These are phyloP conservation scores for Tetrapisispora taiwanensis DNA, from an alignment of 805 yeast species.

Conservation along the genomic window DNA sequence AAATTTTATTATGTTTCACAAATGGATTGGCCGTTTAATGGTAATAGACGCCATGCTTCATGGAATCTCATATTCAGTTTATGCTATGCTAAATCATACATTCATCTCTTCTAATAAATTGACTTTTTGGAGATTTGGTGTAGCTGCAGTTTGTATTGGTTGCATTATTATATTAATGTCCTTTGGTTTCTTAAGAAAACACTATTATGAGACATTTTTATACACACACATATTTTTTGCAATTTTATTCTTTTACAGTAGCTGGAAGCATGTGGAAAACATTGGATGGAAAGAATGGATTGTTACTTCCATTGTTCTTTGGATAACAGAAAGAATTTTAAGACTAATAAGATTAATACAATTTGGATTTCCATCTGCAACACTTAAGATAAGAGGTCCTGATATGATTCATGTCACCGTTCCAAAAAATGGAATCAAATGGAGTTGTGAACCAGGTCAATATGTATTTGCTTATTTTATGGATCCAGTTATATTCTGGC, in stretches of 20 bases:
- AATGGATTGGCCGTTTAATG: slow-evolving; percentile 39
- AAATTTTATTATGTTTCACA: slow-evolving; percentile 58
- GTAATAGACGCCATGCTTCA: slow-evolving; percentile 33
- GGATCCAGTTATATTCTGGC: slow-evolving; percentile 40
- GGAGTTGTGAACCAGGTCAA: slow-evolving; percentile 37
- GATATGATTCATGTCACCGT: slow-evolving; percentile 15
- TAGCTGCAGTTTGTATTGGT: slow-evolving; percentile 27
- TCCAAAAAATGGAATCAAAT: slow-evolving; percentile 12
- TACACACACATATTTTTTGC: slow-evolving; percentile 35
- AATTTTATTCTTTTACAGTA: slow-evolving; percentile 33
- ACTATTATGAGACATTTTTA: slow-evolving; percentile 39
- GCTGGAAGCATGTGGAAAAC: slow-evolving; percentile 39
- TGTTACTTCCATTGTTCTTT: slow-evolving; percentile 30
- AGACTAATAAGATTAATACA: slow-evolving; percentile 28
- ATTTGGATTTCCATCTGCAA: slow-evolving; percentile 15
- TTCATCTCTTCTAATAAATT: slow-evolving; percentile 6
- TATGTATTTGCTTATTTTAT: slow-evolving; percentile 39
- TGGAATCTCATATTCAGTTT: slow-evolving; percentile 31
- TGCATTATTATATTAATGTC: slow-evolving; percentile 26
- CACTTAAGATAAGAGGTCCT: slow-evolving; percentile 10
- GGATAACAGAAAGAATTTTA: slow-evolving; percentile 35
- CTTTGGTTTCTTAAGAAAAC: slow-evolving; percentile 26
- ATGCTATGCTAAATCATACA: slow-evolving; percentile 21
- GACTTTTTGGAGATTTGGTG: slow-evolving; percentile 35
- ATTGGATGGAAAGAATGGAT: slow-evolving; percentile 36